A percentile compares a stretch with the other conserved stretches of the same genome.
These are phyloP conservation scores for Oryza brachyantha DNA, from an alignment of 176 grass and related monocot genomes.

Conservation along the genomic window DNA sequence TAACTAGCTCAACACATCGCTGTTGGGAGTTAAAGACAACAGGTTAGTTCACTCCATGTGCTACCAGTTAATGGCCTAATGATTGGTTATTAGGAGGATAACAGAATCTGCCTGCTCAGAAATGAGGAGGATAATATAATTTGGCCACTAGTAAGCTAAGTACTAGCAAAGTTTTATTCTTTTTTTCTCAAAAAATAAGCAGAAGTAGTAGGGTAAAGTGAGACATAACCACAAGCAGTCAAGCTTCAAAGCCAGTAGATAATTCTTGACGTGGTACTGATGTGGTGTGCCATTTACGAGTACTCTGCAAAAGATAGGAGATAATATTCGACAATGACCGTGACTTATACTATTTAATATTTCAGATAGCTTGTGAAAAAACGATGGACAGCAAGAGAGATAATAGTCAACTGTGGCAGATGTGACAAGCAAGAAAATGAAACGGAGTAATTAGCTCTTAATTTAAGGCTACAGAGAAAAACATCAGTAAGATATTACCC, in stretches of 20 bases:
- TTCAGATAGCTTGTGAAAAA: not conserved
- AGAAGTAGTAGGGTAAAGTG: not conserved
- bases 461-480: not conserved
- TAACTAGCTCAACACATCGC: not conserved
- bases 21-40: not conserved
- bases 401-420: conserved; percentile 11
- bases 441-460: not conserved
- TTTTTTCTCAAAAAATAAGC: not conserved
- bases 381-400: not conserved
- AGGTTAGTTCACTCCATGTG: not conserved
- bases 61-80: not conserved
- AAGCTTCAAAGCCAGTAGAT: not conserved
- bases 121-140: not conserved
- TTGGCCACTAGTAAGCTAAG: not conserved
- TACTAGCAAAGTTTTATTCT: not conserved
- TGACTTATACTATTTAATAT: not conserved
- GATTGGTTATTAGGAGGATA: not conserved
- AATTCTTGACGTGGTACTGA: conserved; percentile 22
- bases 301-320: conserved; percentile 1
- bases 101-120: not conserved
- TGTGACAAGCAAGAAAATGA: conserved; percentile 27
- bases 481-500: not conserved
- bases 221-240: not conserved
- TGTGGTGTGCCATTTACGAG: conserved; percentile 12
- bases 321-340: not conserved